Evolutionary conservation across 805 yeast species (phyloP), one percentile per base, ranked within the genome.

Genomic region (Blastobotrys robertii): DNA sequence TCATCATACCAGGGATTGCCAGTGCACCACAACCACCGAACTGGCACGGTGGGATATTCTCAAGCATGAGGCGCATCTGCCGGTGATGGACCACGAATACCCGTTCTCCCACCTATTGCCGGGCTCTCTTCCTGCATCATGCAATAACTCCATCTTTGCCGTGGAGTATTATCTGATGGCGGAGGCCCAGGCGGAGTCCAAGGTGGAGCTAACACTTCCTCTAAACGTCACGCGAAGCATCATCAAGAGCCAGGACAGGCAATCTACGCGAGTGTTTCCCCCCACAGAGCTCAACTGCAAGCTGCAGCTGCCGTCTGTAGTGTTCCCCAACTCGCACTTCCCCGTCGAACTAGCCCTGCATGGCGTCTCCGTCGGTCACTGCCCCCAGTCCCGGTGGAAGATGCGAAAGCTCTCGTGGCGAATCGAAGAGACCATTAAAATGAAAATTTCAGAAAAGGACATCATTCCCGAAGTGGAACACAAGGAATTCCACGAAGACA

Each of bases 31-130:
- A 59, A 62, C 63, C 2, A 77, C 76, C 10, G 81, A 77, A 31
- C 66, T 92, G 51, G 94, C 95, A 25, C 67, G 79, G 42, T 92
- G 99, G 99, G 86, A 86, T 52, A 81, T 92, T 8, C 69, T 92
- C 44, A 66, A 74, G 3, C 68, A 70, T 28, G 67, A 76, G 0
- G 69, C 77, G 1, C 67, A 72, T n/a, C 74, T 86, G 48, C 67
- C 79, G 6, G 62, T 67, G 4, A 92, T 90, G 1, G 67, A 72
- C 12, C 95, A 92, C 55, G 86, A 84, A 1, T 92, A 84, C 59
- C 99, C 98, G 1, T 90, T 92, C 58, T 81, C 94, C 14, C 87
- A 86, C 59, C 65, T 92, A 34, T 59, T 92, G 7, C 94, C 96
- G 0, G 98, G 99, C 0, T 69, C 82, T 16, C 61, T 87, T 28